phyloP scores from a whole-genome alignment of 2,329 filamentous ascomycete species.

The Botrytis galanthina region DNA sequence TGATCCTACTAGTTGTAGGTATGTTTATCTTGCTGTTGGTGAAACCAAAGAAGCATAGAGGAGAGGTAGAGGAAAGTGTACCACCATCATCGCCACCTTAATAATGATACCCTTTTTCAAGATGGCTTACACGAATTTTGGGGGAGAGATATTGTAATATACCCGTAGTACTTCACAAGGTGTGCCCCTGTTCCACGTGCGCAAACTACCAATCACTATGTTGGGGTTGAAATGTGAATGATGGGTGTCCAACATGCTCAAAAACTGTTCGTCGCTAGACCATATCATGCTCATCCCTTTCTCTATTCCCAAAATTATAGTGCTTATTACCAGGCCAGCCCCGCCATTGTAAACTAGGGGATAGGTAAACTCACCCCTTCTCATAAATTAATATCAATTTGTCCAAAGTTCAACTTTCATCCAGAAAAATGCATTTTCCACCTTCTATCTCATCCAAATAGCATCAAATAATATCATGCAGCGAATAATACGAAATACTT shows the following conservation, averaged over 20 bases:
- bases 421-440: neutral
- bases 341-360: neutral
- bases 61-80: constrained; percentile 29
- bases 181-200: too few species aligned
- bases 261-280: neutral
- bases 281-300: neutral
- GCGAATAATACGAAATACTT: neutral
- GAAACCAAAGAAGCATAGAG: constrained; percentile 49
- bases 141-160: neutral
- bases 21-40: constrained; percentile 81
- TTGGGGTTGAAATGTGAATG: neutral
- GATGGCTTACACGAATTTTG: neutral
- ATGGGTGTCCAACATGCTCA: neutral
- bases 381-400: neutral
- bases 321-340: neutral
- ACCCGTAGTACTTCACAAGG: neutral
- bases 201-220: neutral
- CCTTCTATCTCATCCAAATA: neutral
- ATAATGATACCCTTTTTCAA: constrained; percentile 1
- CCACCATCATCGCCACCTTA: constrained; percentile 29
- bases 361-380: neutral
- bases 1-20: constrained; percentile 78
- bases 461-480: neutral
- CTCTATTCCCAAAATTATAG: neutral
- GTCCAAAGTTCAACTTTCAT: neutral